These are phyloP conservation scores for Tympanopsis confertula DNA, from an alignment of 2,329 filamentous ascomycete species.

Conservation along the genomic window DNA sequence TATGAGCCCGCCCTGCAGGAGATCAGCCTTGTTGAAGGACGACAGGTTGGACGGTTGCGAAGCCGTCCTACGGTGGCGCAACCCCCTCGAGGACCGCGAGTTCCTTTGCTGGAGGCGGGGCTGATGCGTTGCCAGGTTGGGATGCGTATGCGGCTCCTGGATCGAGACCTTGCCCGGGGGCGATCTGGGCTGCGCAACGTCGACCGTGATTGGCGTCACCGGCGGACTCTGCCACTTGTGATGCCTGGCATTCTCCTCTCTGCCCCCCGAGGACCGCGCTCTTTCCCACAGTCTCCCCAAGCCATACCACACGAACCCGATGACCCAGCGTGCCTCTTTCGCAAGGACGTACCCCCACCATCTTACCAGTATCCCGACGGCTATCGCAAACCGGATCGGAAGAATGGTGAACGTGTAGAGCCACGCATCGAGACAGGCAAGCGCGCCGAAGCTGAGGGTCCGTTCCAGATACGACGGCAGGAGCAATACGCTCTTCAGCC, in stretches of 20 bases:
- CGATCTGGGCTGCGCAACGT: too few relatives aligned
- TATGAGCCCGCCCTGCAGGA: slow-evolving; percentile 81
- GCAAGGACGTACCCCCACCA: slow-evolving; percentile 68
- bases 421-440: slow-evolving; percentile 92
- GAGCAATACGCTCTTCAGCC: slow-evolving; percentile 77
- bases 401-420: slow-evolving; percentile 93
- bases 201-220: too few relatives aligned
- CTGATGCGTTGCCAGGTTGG: neutral
- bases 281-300: slow-evolving; percentile 67
- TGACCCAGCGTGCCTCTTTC: slow-evolving; percentile 62
- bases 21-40: slow-evolving; percentile 86
- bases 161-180: neutral
- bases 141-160: neutral
- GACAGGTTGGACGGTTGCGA: slow-evolving; percentile 77
- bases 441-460: slow-evolving; percentile 73
- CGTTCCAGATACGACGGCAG: slow-evolving; percentile 74
- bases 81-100: slow-evolving; percentile 5
- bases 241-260: slow-evolving; percentile 4
- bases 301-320: slow-evolving; percentile 68
- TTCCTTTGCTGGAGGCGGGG: too few relatives aligned
- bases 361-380: slow-evolving; percentile 60
- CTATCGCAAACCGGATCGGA: slow-evolving; percentile 76
- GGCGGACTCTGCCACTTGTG: too few relatives aligned
- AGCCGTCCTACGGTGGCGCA: slow-evolving; percentile 62
- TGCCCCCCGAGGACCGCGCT: slow-evolving; percentile 10